Conservation (phyloP, 148 eudicot species). For the Hydrangea macrophylla region DNA sequence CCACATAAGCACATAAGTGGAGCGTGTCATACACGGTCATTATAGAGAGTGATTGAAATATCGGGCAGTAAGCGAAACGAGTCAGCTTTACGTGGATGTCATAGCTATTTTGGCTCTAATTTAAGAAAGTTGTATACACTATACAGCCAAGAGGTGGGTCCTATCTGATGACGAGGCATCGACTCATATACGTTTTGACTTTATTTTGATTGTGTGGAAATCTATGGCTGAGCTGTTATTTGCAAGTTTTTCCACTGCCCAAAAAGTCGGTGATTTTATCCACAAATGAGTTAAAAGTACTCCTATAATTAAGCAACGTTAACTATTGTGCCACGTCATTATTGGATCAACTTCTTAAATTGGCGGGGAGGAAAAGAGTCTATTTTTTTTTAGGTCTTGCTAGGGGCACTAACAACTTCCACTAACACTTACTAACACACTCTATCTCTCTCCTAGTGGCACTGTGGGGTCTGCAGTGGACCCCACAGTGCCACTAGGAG, state of each 20-base stretch:
- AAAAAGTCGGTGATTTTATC: background rate
- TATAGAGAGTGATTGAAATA: background rate
- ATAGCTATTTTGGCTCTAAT: background rate
- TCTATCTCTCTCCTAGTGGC: too few relatives aligned
- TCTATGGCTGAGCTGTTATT: background rate
- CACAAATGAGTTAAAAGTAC: background rate
- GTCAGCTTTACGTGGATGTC: conserved; percentile 12
- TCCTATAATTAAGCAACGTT: background rate
- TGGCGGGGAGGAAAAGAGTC: too few relatives aligned
- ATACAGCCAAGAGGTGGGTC: conserved; percentile 1
- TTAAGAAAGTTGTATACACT: background rate
- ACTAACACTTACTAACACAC: too few relatives aligned
- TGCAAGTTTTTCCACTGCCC: background rate
- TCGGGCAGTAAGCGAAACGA: background rate
- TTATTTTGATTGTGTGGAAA: background rate
- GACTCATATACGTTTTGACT: conserved; percentile 13
- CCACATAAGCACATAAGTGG: too few relatives aligned
- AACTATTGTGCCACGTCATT: background rate
- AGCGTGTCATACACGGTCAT: background rate
- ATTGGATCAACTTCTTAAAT: background rate
- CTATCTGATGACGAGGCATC: conserved; percentile 11
- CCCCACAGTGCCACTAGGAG: too few relatives aligned
- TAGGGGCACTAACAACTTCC: too few relatives aligned
- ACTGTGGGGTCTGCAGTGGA: too few relatives aligned
- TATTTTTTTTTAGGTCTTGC: too few relatives aligned